phyloP scores from a whole-genome alignment of 73 alveolate species.

The Diophrys sp. region DNA sequence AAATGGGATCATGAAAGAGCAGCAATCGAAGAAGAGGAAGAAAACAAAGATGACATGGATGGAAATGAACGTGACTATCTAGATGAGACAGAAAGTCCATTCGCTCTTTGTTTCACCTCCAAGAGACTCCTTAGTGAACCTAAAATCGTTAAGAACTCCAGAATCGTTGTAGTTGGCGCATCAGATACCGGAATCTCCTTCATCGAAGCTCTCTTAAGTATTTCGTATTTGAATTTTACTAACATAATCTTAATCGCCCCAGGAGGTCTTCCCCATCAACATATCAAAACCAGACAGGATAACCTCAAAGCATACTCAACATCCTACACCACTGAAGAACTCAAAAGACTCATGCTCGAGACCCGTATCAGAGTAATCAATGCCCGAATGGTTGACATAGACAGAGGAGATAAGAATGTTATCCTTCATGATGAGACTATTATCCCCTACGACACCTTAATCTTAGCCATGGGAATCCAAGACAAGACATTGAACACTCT shows the following conservation, averaged over 20 bases:
- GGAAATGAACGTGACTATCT: slow-evolving; percentile 91
- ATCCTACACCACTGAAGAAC: slow-evolving; percentile 90
- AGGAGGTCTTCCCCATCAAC: slow-evolving; percentile 96
- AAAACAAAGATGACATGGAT: slow-evolving; percentile 75
- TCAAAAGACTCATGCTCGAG: slow-evolving; percentile 91
- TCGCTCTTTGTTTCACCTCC: slow-evolving; percentile 89
- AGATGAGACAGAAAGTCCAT: slow-evolving; percentile 91
- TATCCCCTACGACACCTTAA: slow-evolving; percentile 89
- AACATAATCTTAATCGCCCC: slow-evolving; percentile 96
- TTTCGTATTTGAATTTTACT: slow-evolving; percentile 88
- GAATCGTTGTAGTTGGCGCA: slow-evolving; percentile 98
- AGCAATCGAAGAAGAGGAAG: slow-evolving; percentile 64
- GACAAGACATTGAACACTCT: slow-evolving; percentile 74
- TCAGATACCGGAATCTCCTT: slow-evolving; percentile 97
- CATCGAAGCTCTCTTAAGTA: slow-evolving; percentile 91
- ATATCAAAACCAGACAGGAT: slow-evolving; percentile 76
- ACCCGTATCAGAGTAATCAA: slow-evolving; percentile 94
- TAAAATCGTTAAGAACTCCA: slow-evolving; percentile 90
- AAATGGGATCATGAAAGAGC: slow-evolving; percentile 93
- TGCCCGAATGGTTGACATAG: slow-evolving; percentile 93
- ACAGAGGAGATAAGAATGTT: slow-evolving; percentile 88
- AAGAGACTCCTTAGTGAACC: slow-evolving; percentile 88
- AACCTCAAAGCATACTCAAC: slow-evolving; percentile 90
- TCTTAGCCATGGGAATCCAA: slow-evolving; percentile 94
- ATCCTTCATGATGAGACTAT: slow-evolving; percentile 92